phyloP scores from a whole-genome alignment of 2,329 filamentous ascomycete species.

The Hypoxylon sp. region DNA sequence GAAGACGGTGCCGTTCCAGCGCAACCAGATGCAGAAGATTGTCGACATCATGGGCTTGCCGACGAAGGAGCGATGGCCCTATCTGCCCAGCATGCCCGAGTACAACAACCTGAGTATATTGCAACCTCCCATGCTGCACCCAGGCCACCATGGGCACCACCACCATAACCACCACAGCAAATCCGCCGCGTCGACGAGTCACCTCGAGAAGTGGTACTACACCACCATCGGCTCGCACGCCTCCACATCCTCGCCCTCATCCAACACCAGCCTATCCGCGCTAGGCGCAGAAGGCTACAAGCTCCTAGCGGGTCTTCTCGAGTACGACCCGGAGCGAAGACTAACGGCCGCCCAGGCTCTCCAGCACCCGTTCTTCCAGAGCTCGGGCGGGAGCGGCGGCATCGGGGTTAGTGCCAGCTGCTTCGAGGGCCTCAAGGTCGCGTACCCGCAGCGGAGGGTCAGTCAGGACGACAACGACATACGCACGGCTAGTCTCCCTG shows the following conservation, averaged over 20 bases:
- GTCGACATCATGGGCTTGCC: constrained; percentile 95
- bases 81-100: constrained; percentile 86
- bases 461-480: constrained; percentile 97
- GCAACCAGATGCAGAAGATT: constrained; percentile 99
- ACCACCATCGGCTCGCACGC: constrained; percentile 69
- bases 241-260: constrained; percentile 55
- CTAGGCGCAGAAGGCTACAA: constrained; percentile 82
- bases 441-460: constrained; percentile 90
- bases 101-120: constrained; percentile 73
- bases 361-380: constrained; percentile 85
- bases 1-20: constrained; percentile 95
- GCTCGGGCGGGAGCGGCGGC: constrained; percentile 56
- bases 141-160: constrained; percentile 47
- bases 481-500: constrained; percentile 84
- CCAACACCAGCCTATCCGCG: constrained; percentile 58
- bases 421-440: constrained; percentile 87
- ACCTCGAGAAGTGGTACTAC: constrained; percentile 83
- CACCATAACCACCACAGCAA: constrained; percentile 44
- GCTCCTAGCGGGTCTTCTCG: constrained; percentile 81
- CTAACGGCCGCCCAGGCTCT: constrained; percentile 88
- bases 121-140: constrained; percentile 58
- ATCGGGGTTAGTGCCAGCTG: constrained; percentile 81
- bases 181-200: constrained; percentile 49
- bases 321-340: constrained; percentile 91
- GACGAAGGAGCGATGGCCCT: constrained; percentile 86